Percentiles rank a stretch among this genome's conserved stretches.
phyloP scores from a whole-genome alignment of 345 rosid genomes.

The Moricandia moricandioides region DNA sequence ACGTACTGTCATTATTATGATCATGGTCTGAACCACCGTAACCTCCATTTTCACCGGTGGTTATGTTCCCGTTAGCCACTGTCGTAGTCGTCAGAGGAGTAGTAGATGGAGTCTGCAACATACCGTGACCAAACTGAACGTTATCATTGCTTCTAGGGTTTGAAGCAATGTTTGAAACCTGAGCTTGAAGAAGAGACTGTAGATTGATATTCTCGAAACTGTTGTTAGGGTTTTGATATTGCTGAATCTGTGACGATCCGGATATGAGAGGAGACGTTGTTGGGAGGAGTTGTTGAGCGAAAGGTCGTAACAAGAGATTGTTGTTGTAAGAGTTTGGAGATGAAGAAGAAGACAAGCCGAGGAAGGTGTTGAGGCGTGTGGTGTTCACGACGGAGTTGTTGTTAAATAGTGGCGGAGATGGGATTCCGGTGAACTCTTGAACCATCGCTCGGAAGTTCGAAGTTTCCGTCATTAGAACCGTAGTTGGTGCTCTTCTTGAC shows the following conservation, averaged over 20 bases:
- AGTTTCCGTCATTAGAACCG: slow-evolving; percentile 86
- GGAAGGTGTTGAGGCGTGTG: slow-evolving; percentile 59
- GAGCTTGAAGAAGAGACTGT: slow-evolving; percentile 60
- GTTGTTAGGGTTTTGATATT: slow-evolving; percentile 31
- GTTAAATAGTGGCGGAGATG: slow-evolving; percentile 70
- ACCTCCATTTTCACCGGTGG: slow-evolving; percentile 35
- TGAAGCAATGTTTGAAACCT: slow-evolving; percentile 24
- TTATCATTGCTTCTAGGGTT: slow-evolving; percentile 40
- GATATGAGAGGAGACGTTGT: slow-evolving; percentile 34
- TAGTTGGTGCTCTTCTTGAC: slow-evolving; percentile 90
- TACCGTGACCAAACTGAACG: slow-evolving; percentile 40
- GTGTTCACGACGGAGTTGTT: slow-evolving; percentile 56
- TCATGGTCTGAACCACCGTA: slow-evolving; percentile 42
- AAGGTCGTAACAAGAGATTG: slow-evolving; percentile 55
- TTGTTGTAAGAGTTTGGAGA: slow-evolving; percentile 43
- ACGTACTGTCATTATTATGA: slow-evolving; percentile 57
- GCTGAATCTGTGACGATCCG: slow-evolving; percentile 22
- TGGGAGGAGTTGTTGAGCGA: slow-evolving; percentile 45
- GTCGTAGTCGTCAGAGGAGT: slow-evolving; percentile 33
- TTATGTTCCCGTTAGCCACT: slow-evolving; percentile 29
- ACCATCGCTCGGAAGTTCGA: slow-evolving; percentile 95
- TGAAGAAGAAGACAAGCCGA: slow-evolving; percentile 47
- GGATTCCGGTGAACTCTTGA: slow-evolving; percentile 98
- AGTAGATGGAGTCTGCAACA: slow-evolving; percentile 50
- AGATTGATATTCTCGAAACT: slow-evolving; percentile 53